phyloP scores from a whole-genome alignment of 1,139 yeast species.

The Candida anutae region DNA sequence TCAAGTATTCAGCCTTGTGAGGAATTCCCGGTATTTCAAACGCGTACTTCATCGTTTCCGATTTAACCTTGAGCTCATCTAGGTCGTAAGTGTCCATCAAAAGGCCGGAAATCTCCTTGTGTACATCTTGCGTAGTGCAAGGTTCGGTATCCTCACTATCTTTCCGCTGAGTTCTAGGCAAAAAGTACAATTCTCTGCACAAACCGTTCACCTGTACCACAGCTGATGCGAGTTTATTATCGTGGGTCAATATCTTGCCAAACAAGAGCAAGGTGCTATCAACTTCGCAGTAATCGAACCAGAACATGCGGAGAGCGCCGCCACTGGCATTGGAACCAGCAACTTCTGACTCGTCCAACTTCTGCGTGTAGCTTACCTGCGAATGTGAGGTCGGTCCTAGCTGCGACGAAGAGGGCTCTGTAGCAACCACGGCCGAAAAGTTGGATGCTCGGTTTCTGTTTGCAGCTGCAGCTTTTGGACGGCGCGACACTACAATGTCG shows the following conservation, averaged over 20 bases:
- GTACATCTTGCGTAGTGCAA: constrained; percentile 57
- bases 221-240: constrained; percentile 60
- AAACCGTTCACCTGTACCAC: constrained; percentile 72
- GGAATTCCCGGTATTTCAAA: constrained; percentile 83
- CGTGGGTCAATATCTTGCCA: constrained; percentile 66
- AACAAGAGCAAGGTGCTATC: constrained; percentile 66
- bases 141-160: constrained; percentile 21
- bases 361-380: constrained; percentile 28
- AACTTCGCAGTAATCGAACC: constrained; percentile 85
- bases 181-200: constrained; percentile 63
- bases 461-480: constrained; percentile 26
- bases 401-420: constrained; percentile 19
- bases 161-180: constrained; percentile 48
- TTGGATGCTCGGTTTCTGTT: constrained; percentile 7
- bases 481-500: constrained; percentile 39
- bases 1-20: constrained; percentile 69
- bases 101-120: constrained; percentile 65
- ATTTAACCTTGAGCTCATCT: constrained; percentile 57
- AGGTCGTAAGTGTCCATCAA: constrained; percentile 59
- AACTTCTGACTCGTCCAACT: constrained; percentile 37
- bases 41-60: constrained; percentile 74
- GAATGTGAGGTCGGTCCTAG: constrained; percentile 12
- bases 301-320: constrained; percentile 62
- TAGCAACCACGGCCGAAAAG: constrained; percentile 16
- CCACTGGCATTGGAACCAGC: constrained; percentile 23